Conservation (phyloP, 2,329 filamentous ascomycete genomes). For the Pseudohalonectria lignicola region DNA sequence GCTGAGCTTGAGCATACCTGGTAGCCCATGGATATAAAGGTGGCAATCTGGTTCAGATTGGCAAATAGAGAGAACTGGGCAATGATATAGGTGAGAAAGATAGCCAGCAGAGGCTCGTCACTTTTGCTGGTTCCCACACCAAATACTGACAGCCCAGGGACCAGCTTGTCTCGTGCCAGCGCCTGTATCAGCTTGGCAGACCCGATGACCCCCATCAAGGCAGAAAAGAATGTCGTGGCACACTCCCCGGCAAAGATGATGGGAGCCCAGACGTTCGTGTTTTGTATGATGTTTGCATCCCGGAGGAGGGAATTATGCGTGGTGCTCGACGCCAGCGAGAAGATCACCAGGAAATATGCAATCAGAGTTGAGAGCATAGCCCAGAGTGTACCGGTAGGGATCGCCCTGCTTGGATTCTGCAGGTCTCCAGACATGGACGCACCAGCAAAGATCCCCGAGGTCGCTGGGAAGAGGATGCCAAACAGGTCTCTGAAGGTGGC, state of each 20-base stretch:
- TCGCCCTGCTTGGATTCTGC: slow-evolving; percentile 70
- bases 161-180: slow-evolving; percentile 64
- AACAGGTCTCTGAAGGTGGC: slow-evolving; percentile 74
- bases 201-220: slow-evolving; percentile 78
- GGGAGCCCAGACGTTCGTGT: slow-evolving; percentile 65
- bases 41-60: slow-evolving; percentile 80
- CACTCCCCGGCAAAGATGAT: slow-evolving; percentile 74
- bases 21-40: slow-evolving; percentile 83
- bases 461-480: slow-evolving; percentile 73
- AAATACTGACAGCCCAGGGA: slow-evolving; percentile 67
- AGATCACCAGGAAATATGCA: slow-evolving; percentile 63
- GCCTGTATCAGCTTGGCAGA: slow-evolving; percentile 79
- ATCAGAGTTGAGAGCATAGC: slow-evolving; percentile 67
- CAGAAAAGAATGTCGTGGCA: slow-evolving; percentile 73
- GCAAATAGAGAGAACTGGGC: slow-evolving; percentile 73
- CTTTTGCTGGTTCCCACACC: slow-evolving; percentile 58
- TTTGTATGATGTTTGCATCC: slow-evolving; percentile 70
- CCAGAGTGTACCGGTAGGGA: slow-evolving; percentile 73
- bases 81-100: slow-evolving; percentile 63
- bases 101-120: slow-evolving; percentile 68
- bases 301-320: slow-evolving; percentile 62
- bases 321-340: slow-evolving; percentile 68
- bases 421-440: slow-evolving; percentile 88
- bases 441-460: slow-evolving; percentile 54
- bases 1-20: slow-evolving; percentile 32